Base-by-base conservation (phyloP, 768 basidiomycete genomes). In the Kondoa subrosea region DNA sequence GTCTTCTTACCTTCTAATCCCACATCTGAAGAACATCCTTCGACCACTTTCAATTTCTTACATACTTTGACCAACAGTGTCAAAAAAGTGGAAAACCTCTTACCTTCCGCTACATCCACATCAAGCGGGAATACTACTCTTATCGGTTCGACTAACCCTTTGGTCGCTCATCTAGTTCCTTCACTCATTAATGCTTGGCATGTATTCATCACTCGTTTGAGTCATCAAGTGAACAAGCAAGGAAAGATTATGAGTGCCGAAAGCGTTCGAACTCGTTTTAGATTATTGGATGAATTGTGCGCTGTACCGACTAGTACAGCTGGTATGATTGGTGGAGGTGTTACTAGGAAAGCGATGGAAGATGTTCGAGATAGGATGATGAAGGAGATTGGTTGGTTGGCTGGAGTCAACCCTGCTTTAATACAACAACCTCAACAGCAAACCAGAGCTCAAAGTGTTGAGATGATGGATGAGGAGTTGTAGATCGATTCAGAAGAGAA, bases 301-400 rank as follows among this genome's bases (percentile, higher is more conserved):
- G 30, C 57, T 2, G 2, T 25, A 2, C 15, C 65, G 21, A 56
- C 57, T 14, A 17, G n/a, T 2, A 3, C 3, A 59, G 40, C 25
- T 2, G 27, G 15, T 2, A 64, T 26, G 29, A 33, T 30, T 25
- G 25, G 34, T 30, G 29, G 62, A n/a, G 50, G 33, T 17, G 68
- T 59, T 12, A 50, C 40, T 8, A 64, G 69, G 60, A 70, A 66
- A 57, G 69, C 71, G 34, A 65, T 66, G 50, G 72, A 71, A 26
- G 74, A 69, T 14, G 69, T 74, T 2, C n/a, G 73, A 57, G 72
- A 71, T 8, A 31, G 74, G 34, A 59, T 70, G 63, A 64, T 67
- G 50, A 68, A 32, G 34, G 74, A 74, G 59, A 50, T 74, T 1
- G 74, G 74, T 1, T 74, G 74, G 74, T 29, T 72, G 1, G 67